Percentiles rank a stretch among this genome's conserved stretches.
phyloP scores from a whole-genome alignment of 2,329 filamentous ascomycete genomes.

The Huntiella decipiens region DNA sequence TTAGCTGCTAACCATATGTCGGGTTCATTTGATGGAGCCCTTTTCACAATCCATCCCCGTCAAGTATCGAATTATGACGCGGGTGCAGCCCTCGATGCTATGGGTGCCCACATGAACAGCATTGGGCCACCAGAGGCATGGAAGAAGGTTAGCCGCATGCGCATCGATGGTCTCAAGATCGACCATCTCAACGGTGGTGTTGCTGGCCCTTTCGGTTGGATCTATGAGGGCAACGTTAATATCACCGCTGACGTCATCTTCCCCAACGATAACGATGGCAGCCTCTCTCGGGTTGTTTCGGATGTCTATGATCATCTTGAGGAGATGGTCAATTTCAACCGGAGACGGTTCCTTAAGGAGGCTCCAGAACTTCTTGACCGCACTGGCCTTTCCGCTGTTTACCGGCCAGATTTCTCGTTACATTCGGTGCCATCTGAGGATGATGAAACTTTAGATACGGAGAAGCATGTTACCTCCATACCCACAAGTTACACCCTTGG shows the following conservation, averaged over 20 bases:
- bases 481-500: slow-evolving; percentile 10
- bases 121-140: slow-evolving; percentile 49
- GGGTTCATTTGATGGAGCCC: slow-evolving; percentile 80
- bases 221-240: slow-evolving; percentile 90
- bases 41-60: slow-evolving; percentile 91
- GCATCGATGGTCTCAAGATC: slow-evolving; percentile 85
- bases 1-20: slow-evolving; percentile 90
- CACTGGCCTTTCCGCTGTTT: slow-evolving; percentile 10
- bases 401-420: slow-evolving; percentile 9
- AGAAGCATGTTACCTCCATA: slow-evolving; percentile 6
- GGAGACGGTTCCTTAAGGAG: slow-evolving; percentile 16
- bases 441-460: neutral
- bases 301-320: slow-evolving; percentile 95
- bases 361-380: slow-evolving; percentile 10
- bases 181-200: slow-evolving; percentile 91
- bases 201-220: slow-evolving; percentile 91
- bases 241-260: slow-evolving; percentile 94
- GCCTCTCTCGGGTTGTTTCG: slow-evolving; percentile 84
- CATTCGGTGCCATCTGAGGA: slow-evolving; percentile 2
- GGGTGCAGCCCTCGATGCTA: slow-evolving; percentile 7
- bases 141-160: slow-evolving; percentile 88
- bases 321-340: slow-evolving; percentile 68
- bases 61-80: slow-evolving; percentile 44
- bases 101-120: slow-evolving; percentile 21
- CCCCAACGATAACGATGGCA: slow-evolving; percentile 69